Evolutionary conservation across 805 yeast species (phyloP), one percentile per base, ranked within the genome.

Genomic region (Wickerhamomyces sydowiorum): DNA sequence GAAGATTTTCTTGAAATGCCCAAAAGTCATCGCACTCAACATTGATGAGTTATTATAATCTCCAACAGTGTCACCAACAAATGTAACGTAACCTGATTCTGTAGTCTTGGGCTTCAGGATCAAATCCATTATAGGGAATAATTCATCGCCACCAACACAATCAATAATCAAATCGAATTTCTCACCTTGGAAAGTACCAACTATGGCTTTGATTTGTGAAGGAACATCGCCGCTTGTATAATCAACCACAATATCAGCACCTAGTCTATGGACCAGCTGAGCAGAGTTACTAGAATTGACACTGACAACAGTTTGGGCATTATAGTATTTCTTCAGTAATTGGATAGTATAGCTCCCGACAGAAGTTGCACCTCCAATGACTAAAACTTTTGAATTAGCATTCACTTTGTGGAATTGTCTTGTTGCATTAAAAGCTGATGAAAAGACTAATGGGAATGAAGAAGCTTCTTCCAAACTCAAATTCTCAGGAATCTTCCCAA

Each of bases 331-430:
- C 57, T 75, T 80, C 10, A 82, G 76, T 32, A 84, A 58, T 57
- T 80, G 86, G 28, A 77, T 64, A 4, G 72, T 67, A 46, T 67
- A 70, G 23, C 70, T 56, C 18, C 90, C 89, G 14, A 82, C 89
- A 12, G 81, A 63, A 1, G 95, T 79, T 9, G 85, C 80, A 21
- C 84, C 91, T 28, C 96, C 96, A 36, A 84, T 64, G 17, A 86
- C 70, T 37, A 85, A 66, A 4, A 83, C 75, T 44, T 69, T 73
- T 5, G 77, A 65, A n/a, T 65, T 61, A 9, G 66, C 65, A 30
- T 64, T 66, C 17, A 74, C 61, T 27, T 61, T 57, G 42, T 68
- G 66, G 3, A 57, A 55, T 21, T 52, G 49, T 5, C 52, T 44
- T 8, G 56, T 54, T 24, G 73, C 57, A 39, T 69, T 56, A 48